Conservation (phyloP, 768 basidiomycete species). For the Mycena rebaudengoi region DNA sequence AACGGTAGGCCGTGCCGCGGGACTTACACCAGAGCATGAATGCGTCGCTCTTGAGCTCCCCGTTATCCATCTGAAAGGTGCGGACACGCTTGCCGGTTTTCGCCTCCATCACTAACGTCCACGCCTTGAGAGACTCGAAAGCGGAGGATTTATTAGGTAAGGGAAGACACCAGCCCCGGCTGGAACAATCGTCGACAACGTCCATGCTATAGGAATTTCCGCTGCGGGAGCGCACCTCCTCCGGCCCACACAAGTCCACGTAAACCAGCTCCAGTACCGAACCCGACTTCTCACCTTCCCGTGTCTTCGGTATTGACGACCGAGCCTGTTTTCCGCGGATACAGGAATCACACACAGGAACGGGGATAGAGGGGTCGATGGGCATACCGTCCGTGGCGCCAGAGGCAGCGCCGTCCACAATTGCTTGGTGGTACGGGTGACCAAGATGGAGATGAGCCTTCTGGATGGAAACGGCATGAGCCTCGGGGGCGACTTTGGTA, state of each 20-base stretch:
- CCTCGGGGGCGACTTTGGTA: background rate
- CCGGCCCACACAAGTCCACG: slow-evolving; percentile 39
- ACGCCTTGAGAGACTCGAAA: slow-evolving; percentile 32
- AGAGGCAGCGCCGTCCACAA: background rate
- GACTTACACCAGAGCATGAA: slow-evolving; percentile 20
- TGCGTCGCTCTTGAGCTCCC: slow-evolving; percentile 28
- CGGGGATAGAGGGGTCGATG: background rate
- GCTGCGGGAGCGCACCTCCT: slow-evolving; percentile 29
- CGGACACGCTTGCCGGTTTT: slow-evolving; percentile 29
- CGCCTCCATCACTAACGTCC: slow-evolving; percentile 34
- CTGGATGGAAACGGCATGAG: background rate
- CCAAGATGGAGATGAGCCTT: background rate
- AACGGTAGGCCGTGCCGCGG: slow-evolving; percentile 23
- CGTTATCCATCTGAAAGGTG: slow-evolving; percentile 28
- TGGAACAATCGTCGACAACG: slow-evolving; percentile 43
- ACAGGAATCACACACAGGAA: slow-evolving; percentile 30
- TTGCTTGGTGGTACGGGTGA: background rate
- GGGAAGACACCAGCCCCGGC: slow-evolving; percentile 41
- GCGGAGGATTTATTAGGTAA: slow-evolving; percentile 38
- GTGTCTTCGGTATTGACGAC: slow-evolving; percentile 38
- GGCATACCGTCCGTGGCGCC: background rate
- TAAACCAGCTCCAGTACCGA: slow-evolving; percentile 38
- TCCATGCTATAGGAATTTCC: slow-evolving; percentile 43
- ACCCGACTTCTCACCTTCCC: slow-evolving; percentile 35
- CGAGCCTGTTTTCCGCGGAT: slow-evolving; percentile 49